These are phyloP conservation scores for Fusarium nanum DNA, from an alignment of 2,329 filamentous ascomycete species.

Conservation along the genomic window DNA sequence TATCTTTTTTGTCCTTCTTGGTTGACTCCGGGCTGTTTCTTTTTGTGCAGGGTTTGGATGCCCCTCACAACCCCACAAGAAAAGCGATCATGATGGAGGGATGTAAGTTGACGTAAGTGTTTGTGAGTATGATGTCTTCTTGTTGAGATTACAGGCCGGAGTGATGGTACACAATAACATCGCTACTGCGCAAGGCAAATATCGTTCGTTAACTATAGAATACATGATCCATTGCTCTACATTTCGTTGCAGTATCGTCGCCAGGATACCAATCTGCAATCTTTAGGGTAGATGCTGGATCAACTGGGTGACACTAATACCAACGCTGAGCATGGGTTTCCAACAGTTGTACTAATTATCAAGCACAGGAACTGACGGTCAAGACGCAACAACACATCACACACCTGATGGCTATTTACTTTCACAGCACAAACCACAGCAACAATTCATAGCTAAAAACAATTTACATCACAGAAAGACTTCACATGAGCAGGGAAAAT, in stretches of 20 bases:
- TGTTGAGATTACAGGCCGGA: neutral
- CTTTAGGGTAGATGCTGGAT: neutral
- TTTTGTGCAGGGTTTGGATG: slow-evolving; percentile 12
- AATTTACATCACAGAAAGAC: neutral
- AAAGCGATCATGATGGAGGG: neutral
- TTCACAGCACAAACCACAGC: neutral
- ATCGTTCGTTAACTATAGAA: neutral
- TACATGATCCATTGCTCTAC: neutral
- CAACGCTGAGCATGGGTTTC: neutral
- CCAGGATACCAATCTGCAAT: neutral
- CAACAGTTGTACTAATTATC: neutral
- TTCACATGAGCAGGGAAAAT: neutral
- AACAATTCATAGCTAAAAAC: too few relatives aligned
- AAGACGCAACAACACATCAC: neutral
- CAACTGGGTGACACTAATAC: neutral
- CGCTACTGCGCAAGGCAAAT: neutral
- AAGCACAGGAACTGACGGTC: neutral
- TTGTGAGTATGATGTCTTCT: too few relatives aligned
- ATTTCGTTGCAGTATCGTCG: neutral
- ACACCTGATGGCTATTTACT: too few relatives aligned
- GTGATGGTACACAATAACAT: neutral
- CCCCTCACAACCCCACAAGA: slow-evolving; percentile 10
- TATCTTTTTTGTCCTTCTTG: slow-evolving; percentile 23
- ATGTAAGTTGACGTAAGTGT: neutral
- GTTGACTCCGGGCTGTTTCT: neutral